These are phyloP conservation scores for Dryas octopetala DNA, from an alignment of 306 rosid species.

Conservation along the genomic window DNA sequence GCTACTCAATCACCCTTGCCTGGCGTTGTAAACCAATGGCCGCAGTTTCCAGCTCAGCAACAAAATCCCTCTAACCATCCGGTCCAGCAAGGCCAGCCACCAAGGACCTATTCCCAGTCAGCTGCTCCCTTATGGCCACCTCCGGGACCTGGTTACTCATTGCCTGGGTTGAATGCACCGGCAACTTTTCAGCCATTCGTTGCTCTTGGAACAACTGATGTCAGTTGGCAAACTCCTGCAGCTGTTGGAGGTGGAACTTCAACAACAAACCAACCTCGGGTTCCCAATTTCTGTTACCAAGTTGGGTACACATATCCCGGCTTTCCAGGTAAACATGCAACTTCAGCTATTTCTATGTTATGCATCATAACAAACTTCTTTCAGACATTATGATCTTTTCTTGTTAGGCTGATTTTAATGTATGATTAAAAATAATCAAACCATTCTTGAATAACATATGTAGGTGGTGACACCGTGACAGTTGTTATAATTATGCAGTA, in stretches of 20 bases:
- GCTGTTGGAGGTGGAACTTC: conserved; percentile 33
- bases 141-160: conserved; percentile 26
- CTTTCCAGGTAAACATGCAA: conserved; percentile 42
- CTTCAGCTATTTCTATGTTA: conserved; percentile 9
- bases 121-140: conserved; percentile 42
- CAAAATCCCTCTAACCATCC: conserved; percentile 14
- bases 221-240: conserved; percentile 33
- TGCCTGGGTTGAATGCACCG: conserved; percentile 29
- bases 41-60: conserved; percentile 32
- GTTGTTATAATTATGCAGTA: neutral
- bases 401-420: neutral
- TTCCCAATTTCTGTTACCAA: conserved; percentile 44
- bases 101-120: conserved; percentile 27
- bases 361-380: neutral
- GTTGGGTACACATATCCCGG: conserved; percentile 44
- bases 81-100: conserved; percentile 32
- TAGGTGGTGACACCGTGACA: neutral
- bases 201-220: conserved; percentile 28
- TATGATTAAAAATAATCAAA: neutral
- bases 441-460: neutral
- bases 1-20: conserved; percentile 37
- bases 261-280: conserved; percentile 26
- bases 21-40: conserved; percentile 36
- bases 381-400: neutral
- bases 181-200: conserved; percentile 16